A percentile compares a stretch with the other conserved stretches of the same genome.
These are phyloP conservation scores for Apiotrichum mycotoxinovorans DNA, from an alignment of 1,284 basidiomycete genomes.

Conservation along the genomic window DNA sequence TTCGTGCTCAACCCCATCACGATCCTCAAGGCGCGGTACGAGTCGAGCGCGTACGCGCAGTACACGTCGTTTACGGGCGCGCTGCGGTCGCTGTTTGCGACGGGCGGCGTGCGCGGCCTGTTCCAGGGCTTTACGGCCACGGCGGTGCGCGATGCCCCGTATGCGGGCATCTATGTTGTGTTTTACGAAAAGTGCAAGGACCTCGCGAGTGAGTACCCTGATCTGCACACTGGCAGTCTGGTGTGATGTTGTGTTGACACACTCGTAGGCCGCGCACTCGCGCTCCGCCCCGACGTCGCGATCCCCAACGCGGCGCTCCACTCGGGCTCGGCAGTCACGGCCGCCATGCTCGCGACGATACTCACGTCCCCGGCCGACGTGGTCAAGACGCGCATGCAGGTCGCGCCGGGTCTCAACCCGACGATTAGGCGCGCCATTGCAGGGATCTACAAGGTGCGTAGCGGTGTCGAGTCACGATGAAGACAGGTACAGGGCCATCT, in stretches of 20 bases:
- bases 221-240: too few relatives aligned
- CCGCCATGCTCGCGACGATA: constrained; percentile 74
- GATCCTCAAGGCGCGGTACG: constrained; percentile 89
- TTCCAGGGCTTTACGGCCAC: constrained; percentile 87
- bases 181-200: constrained; percentile 83
- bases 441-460: constrained; percentile 65
- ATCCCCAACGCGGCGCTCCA: constrained; percentile 47
- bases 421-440: constrained; percentile 62
- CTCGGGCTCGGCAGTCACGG: constrained; percentile 60
- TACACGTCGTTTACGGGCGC: constrained; percentile 67
- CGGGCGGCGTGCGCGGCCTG: constrained; percentile 70
- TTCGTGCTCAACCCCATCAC: constrained; percentile 90
- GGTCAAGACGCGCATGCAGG: constrained; percentile 88
- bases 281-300: constrained; percentile 11
- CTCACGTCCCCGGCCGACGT: constrained; percentile 87
- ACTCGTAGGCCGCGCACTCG: constrained; percentile 10
- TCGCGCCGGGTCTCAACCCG: constrained; percentile 67
- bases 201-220: constrained; percentile 52
- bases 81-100: constrained; percentile 61
- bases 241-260: neutral
- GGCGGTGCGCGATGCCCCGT: constrained; percentile 88
- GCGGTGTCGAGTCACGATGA: neutral
- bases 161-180: constrained; percentile 88
- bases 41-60: constrained; percentile 73
- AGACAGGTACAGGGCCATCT: too few relatives aligned